These are phyloP conservation scores for Penstemon newberryi DNA, from an alignment of 257 asterid species.

Conservation along the genomic window DNA sequence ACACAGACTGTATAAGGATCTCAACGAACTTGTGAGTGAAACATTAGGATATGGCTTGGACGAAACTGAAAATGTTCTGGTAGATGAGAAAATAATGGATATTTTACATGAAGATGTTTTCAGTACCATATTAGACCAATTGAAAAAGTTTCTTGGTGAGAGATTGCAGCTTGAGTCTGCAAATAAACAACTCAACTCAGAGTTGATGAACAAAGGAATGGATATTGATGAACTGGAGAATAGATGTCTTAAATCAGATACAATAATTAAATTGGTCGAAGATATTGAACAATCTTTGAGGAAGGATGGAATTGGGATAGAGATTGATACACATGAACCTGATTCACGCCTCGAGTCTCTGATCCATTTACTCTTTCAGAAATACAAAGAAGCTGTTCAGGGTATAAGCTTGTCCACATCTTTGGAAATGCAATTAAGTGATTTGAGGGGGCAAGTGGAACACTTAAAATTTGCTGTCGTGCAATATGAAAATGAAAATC, in stretches of 20 bases:
- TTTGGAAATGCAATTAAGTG: slow-evolving; percentile 55
- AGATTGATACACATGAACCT: slow-evolving; percentile 45
- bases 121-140: slow-evolving; percentile 49
- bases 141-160: slow-evolving; percentile 50
- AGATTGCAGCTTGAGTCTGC: slow-evolving; percentile 56
- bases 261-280: slow-evolving; percentile 51
- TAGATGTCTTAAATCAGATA: slow-evolving; percentile 48
- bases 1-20: slow-evolving; percentile 49
- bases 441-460: slow-evolving; percentile 57
- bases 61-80: slow-evolving; percentile 37
- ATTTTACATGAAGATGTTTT: slow-evolving; percentile 50
- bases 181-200: slow-evolving; percentile 53
- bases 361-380: slow-evolving; percentile 58
- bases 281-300: slow-evolving; percentile 57
- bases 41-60: slow-evolving; percentile 37
- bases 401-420: slow-evolving; percentile 47
- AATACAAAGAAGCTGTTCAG: slow-evolving; percentile 56
- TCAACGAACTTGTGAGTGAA: slow-evolving; percentile 47
- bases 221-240: slow-evolving; percentile 58
- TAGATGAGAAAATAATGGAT: slow-evolving; percentile 43
- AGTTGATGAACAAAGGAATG: slow-evolving; percentile 46
- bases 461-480: slow-evolving; percentile 46
- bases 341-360: slow-evolving; percentile 55
- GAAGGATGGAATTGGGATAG: slow-evolving; percentile 47
- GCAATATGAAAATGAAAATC: slow-evolving; percentile 67